These are phyloP conservation scores for Phyllosticta citribraziliensis DNA, from an alignment of 2,329 filamentous ascomycete genomes.

Conservation along the genomic window DNA sequence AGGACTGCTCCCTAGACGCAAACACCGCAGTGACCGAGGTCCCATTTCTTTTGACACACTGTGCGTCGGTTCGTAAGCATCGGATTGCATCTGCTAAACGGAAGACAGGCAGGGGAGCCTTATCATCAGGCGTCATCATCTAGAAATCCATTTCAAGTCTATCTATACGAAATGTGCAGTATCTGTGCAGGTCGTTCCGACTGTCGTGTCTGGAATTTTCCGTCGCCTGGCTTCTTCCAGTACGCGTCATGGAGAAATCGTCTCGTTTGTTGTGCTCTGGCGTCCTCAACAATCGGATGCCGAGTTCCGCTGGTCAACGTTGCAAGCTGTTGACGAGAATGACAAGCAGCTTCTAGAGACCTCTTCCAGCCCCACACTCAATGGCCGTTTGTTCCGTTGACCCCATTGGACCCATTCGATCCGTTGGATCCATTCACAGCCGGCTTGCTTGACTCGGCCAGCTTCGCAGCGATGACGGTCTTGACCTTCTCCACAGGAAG, in stretches of 20 bases:
- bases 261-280: background rate
- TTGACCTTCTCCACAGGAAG: constrained; percentile 53
- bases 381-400: background rate
- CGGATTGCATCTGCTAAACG: background rate
- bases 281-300: background rate
- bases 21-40: no score
- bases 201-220: background rate
- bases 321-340: background rate
- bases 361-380: background rate
- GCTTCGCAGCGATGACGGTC: constrained; percentile 34
- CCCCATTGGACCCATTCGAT: background rate
- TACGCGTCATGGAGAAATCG: background rate
- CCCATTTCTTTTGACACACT: no score
- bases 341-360: background rate
- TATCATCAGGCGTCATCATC: background rate
- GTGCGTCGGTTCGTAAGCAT: no score
- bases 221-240: background rate
- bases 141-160: background rate
- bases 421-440: background rate
- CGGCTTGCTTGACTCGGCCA: constrained; percentile 3
- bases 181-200: background rate
- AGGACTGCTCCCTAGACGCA: no score
- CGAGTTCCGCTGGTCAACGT: background rate
- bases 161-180: background rate
- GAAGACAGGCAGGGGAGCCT: background rate